A percentile compares a stretch with the other conserved stretches of the same genome.
Conservation (phyloP, 306 rosid species). For the Elaeagnus macrophylla region DNA sequence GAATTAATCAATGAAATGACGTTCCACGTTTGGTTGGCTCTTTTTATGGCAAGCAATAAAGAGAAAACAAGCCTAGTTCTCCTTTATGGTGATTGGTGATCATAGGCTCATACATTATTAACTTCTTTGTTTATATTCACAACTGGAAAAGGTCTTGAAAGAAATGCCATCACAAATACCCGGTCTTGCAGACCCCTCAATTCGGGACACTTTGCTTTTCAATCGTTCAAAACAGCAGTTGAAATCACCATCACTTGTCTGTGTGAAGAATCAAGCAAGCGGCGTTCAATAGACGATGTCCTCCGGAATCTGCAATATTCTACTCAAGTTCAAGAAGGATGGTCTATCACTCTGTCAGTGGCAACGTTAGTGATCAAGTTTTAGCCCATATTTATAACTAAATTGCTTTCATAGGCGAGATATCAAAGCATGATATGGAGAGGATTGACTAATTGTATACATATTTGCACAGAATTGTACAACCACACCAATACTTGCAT, state of each 20-base stretch:
- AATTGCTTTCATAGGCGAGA: no score
- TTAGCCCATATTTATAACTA: no score
- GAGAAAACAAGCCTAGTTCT: no score
- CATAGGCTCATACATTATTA: constrained; percentile 1
- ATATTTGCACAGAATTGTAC: no score
- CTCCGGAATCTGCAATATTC: constrained; percentile 89
- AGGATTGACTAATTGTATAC: no score
- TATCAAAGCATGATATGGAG: no score
- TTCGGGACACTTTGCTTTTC: constrained; percentile 52
- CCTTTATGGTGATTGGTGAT: no score
- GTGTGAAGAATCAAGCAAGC: constrained; percentile 41
- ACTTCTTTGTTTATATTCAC: constrained; percentile 14
- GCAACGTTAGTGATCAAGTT: constrained; percentile 42
- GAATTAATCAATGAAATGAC: constrained; percentile 43
- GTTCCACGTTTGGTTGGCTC: constrained; percentile 35
- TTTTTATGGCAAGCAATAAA: background rate
- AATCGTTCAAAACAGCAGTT: constrained; percentile 54
- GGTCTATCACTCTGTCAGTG: constrained; percentile 88
- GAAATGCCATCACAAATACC: constrained; percentile 35
- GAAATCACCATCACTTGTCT: constrained; percentile 70
- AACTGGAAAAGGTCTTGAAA: constrained; percentile 55
- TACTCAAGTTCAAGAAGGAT: constrained; percentile 80
- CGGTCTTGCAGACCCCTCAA: constrained; percentile 32
- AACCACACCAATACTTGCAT: no score
- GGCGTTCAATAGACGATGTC: constrained; percentile 81